phyloP scores from a whole-genome alignment of 306 rosid genomes.

The Rosa persica region DNA sequence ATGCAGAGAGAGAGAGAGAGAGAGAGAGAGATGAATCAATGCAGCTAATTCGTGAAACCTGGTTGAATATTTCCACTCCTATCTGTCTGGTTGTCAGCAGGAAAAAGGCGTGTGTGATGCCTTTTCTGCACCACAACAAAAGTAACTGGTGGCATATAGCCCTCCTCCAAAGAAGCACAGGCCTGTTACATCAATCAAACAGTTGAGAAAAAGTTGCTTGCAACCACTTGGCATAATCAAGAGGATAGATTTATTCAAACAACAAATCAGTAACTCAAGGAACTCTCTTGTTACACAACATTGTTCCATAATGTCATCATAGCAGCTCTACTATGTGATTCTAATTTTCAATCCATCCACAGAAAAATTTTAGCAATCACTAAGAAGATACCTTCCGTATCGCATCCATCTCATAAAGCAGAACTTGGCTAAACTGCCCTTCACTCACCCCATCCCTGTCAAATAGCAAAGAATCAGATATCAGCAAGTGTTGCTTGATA shows the following conservation, averaged over 20 bases:
- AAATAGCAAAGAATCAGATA: constrained; percentile 1
- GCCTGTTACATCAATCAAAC: constrained; percentile 38
- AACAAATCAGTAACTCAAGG: background rate
- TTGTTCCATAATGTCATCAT: too few relatives aligned
- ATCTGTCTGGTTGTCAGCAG: constrained; percentile 35
- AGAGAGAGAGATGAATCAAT: background rate
- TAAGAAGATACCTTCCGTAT: constrained; percentile 57
- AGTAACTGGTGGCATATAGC: constrained; percentile 53
- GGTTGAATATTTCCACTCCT: constrained; percentile 76
- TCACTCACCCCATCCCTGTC: constrained; percentile 89
- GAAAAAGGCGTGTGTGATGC: constrained; percentile 73
- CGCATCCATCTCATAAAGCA: constrained; percentile 78
- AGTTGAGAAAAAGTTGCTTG: background rate
- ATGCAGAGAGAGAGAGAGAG: too few relatives aligned
- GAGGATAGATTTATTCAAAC: background rate
- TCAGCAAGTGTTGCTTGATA: background rate
- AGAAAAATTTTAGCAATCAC: too few relatives aligned
- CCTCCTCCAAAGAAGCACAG: constrained; percentile 46
- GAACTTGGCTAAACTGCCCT: constrained; percentile 75
- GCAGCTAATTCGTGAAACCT: constrained; percentile 36
- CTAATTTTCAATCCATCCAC: too few relatives aligned
- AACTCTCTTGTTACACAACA: background rate
- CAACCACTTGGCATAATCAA: background rate
- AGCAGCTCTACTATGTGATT: too few relatives aligned
- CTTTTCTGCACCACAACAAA: constrained; percentile 79